Conservation (phyloP, 305 asterid genomes). For the Fraxinus floribunda region DNA sequence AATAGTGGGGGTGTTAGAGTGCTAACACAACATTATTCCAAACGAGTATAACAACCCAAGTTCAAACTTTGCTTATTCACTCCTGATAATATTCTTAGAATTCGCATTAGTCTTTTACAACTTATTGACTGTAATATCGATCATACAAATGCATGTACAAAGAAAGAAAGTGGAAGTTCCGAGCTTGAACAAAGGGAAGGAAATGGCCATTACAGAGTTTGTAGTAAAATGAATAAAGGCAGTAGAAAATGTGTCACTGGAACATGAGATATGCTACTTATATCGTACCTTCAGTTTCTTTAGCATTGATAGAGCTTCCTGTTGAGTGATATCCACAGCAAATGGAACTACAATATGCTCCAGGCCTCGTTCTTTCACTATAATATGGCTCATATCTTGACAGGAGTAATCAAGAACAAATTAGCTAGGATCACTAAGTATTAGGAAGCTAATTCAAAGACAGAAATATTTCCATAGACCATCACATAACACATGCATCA, state of each 20-base stretch:
- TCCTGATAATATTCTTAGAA: neutral
- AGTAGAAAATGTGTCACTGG: neutral
- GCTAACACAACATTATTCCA: neutral
- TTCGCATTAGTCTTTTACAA: neutral
- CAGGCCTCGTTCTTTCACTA: slow-evolving; percentile 33
- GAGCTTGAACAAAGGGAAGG: neutral
- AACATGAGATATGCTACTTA: slow-evolving; percentile 16
- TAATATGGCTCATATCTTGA: slow-evolving; percentile 30
- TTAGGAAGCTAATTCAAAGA: neutral
- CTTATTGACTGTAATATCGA: neutral
- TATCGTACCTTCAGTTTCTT: slow-evolving; percentile 77
- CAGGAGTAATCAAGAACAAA: slow-evolving; percentile 21
- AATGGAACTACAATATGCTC: slow-evolving; percentile 56
- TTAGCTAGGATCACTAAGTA: slow-evolving; percentile 10
- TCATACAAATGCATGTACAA: neutral
- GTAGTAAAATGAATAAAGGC: neutral
- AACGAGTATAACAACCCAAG: neutral
- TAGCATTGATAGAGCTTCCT: slow-evolving; percentile 65
- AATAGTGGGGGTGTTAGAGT: neutral
- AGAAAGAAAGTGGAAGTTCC: neutral
- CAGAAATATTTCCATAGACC: neutral
- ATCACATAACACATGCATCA: neutral
- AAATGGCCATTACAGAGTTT: neutral
- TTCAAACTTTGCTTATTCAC: neutral
- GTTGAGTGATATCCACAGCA: slow-evolving; percentile 72